These are phyloP conservation scores for Fraxinus baroniana DNA, from an alignment of 305 asterid genomes.

Conservation along the genomic window DNA sequence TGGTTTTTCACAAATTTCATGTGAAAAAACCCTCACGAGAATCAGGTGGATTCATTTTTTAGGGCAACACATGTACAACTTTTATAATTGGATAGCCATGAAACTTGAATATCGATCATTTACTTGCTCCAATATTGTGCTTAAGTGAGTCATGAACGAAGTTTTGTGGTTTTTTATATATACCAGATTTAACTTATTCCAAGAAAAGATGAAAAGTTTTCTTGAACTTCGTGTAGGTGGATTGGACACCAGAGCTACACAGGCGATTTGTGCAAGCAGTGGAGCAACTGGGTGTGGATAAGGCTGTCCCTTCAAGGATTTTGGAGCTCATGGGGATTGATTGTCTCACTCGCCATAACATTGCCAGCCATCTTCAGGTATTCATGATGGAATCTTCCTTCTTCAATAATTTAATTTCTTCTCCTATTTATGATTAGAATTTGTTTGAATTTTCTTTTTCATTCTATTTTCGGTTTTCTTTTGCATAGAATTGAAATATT, in stretches of 20 bases:
- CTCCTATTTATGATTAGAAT: neutral
- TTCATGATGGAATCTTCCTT: neutral
- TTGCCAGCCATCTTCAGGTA: slow-evolving; percentile 98
- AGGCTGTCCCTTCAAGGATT: slow-evolving; percentile 92
- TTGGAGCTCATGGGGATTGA: slow-evolving; percentile 89
- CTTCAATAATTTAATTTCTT: neutral
- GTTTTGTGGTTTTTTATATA: neutral
- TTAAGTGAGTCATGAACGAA: neutral
- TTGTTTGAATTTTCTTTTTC: neutral
- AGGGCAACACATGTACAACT: neutral
- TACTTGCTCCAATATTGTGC: neutral
- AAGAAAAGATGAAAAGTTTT: slow-evolving; percentile 21
- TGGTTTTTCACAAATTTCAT: slow-evolving; percentile 28
- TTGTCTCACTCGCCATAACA: slow-evolving; percentile 94
- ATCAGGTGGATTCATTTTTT: slow-evolving; percentile 4
- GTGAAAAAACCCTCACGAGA: slow-evolving; percentile 25
- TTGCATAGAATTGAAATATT: neutral
- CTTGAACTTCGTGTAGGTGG: slow-evolving; percentile 64
- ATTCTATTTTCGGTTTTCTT: neutral
- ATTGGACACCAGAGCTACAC: slow-evolving; percentile 96
- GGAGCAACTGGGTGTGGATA: slow-evolving; percentile 87
- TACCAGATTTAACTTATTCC: neutral
- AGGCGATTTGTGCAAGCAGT: slow-evolving; percentile 87
- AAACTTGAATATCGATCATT: neutral
- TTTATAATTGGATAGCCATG: neutral